Base-by-base conservation (phyloP, 192 early-diverging fungal species). In the Coemansia sp. region DNA sequence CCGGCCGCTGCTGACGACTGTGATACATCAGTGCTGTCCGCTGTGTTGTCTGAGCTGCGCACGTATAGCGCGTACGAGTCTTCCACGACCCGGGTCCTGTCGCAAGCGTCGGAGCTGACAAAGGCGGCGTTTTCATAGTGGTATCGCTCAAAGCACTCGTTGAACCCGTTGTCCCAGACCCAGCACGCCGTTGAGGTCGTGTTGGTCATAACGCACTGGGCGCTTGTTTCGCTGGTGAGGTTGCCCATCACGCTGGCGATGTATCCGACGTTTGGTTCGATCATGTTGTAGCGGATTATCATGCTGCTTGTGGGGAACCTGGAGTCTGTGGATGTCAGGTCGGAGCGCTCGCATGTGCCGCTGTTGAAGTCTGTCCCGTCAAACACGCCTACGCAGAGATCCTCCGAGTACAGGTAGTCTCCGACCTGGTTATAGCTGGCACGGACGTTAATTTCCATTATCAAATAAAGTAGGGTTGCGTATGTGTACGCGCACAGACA, bases 121-220 rank as follows among this genome's bases (percentile, higher is more conserved):
- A 68, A 74, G 2, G 32, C 43, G n/a, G 48, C 40, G 1, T 19
- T 19, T 3, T 66, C 15, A 38, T 74, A 74, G 32, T 61, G 66
- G 45, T 35, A 65, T 11, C 76, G 59, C 13, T 43, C 33, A 14
- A 65, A 25, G 29, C 71, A 74, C 56, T 57, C 23, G 8, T 58
- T 56, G 22, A 79, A 61, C 10, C 34, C 43, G 20, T 19, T 55
- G 40, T 74, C 58, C 76, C 76, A 79, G 9, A 79, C 22, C 76
- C 76, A 79, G 62, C 76, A 79, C 0, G 76, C 71, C 0, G 76
- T 74, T 22, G 64, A 40, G 11, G 73, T 70, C 1, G 10, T n/a
- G 29, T 48, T 53, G 4, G 76, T 79, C 76, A 79, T 79, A 0
- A 79, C 68, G 40, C 76, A 79, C 71, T 79, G 76, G 14, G 76